Conservation (phyloP, 345 rosid genomes). For the Hibiscus tridactylites region DNA sequence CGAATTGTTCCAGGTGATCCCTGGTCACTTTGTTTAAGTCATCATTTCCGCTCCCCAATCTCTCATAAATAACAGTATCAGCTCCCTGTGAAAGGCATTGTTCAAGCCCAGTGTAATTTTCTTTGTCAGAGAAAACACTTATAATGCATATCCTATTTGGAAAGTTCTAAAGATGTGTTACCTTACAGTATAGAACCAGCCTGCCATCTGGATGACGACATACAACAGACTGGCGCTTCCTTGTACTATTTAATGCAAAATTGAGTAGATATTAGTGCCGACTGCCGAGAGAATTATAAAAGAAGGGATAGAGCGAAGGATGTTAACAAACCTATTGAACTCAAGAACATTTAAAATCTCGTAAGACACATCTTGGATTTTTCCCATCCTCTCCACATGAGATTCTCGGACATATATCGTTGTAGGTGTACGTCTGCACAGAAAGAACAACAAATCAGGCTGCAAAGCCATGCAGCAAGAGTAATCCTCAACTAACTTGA, state of each 20-base stretch:
- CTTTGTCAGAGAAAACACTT: conserved; percentile 7
- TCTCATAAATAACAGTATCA: conserved; percentile 88
- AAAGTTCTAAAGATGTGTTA: conserved; percentile 24
- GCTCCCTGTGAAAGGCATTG: conserved; percentile 69
- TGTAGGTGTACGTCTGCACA: conserved; percentile 87
- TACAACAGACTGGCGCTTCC: conserved; percentile 99
- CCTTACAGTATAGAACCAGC: conserved; percentile 97
- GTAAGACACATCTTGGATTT: conserved; percentile 69
- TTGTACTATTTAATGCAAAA: conserved; percentile 54
- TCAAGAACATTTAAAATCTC: conserved; percentile 96
- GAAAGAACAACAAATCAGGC: conserved; percentile 16
- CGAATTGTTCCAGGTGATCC: conserved; percentile 87
- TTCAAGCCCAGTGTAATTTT: conserved; percentile 28
- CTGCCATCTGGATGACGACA: conserved; percentile 95
- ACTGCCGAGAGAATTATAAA: conserved; percentile 5
- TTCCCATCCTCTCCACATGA: conserved; percentile 95
- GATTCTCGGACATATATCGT: conserved; percentile 91
- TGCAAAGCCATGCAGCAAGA: conserved; percentile 10
- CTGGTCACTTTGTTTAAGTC: conserved; percentile 66
- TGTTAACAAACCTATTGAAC: conserved; percentile 73
- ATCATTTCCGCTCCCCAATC: conserved; percentile 65
- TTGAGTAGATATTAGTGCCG: conserved; percentile 7
- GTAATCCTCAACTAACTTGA: background rate
- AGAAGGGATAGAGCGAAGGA: background rate
- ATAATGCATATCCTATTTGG: conserved; percentile 1